A percentile compares a stretch with the other conserved stretches of the same genome.
These are phyloP conservation scores for Microdochium trichocladiopsis DNA, from an alignment of 2,329 filamentous ascomycete genomes.

Conservation along the genomic window DNA sequence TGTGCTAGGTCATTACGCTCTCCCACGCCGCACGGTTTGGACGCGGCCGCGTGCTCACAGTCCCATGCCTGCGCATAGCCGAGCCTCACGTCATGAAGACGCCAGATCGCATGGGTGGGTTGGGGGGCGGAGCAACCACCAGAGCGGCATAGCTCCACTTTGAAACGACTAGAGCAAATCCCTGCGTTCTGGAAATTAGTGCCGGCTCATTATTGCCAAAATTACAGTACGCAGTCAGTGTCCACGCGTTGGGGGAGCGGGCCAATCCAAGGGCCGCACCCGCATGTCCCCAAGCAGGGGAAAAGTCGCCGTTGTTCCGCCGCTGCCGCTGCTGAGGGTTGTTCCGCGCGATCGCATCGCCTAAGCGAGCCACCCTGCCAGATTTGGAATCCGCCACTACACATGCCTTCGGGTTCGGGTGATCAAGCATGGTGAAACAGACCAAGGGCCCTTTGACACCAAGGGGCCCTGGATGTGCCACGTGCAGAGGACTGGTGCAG, in stretches of 20 bases:
- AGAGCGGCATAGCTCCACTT: neutral
- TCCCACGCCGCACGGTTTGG: too few species aligned
- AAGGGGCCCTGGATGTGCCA: neutral
- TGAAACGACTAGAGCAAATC: neutral
- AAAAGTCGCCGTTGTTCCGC: neutral
- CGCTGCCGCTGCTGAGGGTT: neutral
- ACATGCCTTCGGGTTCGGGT: neutral
- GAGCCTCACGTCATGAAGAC: too few species aligned
- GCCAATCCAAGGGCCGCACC: neutral
- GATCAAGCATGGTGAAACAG: neutral
- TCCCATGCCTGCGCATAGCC: too few species aligned
- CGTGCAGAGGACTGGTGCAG: neutral
- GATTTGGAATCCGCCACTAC: neutral
- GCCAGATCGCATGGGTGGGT: neutral
- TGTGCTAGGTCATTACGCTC: too few species aligned
- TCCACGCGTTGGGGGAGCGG: neutral
- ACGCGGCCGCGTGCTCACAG: too few species aligned
- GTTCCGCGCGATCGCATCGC: neutral
- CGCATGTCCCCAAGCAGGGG: neutral
- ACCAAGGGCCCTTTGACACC: neutral
- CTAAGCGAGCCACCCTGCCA: too few species aligned
- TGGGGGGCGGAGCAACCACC: neutral
- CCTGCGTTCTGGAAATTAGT: neutral
- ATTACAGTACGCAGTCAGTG: neutral
- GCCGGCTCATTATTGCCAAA: neutral